Evolutionary conservation across 371 early-diverging fungal species (phyloP).

Genomic region (Phascolomyces articulosus): DNA sequence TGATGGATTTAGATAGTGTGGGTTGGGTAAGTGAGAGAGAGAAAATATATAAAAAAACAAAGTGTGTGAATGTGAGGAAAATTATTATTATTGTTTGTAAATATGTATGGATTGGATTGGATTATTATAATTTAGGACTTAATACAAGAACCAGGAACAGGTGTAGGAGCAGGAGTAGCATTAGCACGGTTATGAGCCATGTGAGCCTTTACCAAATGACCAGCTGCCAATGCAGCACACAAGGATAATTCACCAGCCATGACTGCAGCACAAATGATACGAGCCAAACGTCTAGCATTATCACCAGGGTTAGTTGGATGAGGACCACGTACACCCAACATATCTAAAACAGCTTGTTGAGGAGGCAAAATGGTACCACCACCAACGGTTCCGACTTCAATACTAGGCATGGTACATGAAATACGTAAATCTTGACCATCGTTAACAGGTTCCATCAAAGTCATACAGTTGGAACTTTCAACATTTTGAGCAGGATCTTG

Average conservation of each 20-base stretch:
- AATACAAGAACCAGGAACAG: slow-evolving; percentile 2
- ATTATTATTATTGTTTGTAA: no score
- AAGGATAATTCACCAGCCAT: slow-evolving; percentile 97
- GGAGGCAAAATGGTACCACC: slow-evolving; percentile 93
- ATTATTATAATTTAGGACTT: not conserved
- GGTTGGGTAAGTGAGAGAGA: no score
- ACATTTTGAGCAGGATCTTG: slow-evolving; percentile 98
- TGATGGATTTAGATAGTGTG: no score
- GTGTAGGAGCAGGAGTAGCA: slow-evolving; percentile 4
- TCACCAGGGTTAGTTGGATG: slow-evolving; percentile 84
- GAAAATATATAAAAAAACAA: no score
- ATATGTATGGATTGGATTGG: no score
- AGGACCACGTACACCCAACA: slow-evolving; percentile 90
- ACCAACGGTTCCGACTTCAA: slow-evolving; percentile 96
- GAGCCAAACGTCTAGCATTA: slow-evolving; percentile 87
- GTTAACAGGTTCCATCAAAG: slow-evolving; percentile 91
- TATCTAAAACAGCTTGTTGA: slow-evolving; percentile 87
- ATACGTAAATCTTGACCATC: slow-evolving; percentile 81
- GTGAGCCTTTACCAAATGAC: slow-evolving; percentile 83
- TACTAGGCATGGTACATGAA: slow-evolving; percentile 94
- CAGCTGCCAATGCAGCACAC: slow-evolving; percentile 87
- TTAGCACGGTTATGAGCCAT: slow-evolving; percentile 80
- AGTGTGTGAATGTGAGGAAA: no score
- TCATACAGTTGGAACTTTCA: slow-evolving; percentile 94
- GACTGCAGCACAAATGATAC: slow-evolving; percentile 90